These are phyloP conservation scores for Dendryphion nanum DNA, from an alignment of 2,329 filamentous ascomycete genomes.

Conservation along the genomic window DNA sequence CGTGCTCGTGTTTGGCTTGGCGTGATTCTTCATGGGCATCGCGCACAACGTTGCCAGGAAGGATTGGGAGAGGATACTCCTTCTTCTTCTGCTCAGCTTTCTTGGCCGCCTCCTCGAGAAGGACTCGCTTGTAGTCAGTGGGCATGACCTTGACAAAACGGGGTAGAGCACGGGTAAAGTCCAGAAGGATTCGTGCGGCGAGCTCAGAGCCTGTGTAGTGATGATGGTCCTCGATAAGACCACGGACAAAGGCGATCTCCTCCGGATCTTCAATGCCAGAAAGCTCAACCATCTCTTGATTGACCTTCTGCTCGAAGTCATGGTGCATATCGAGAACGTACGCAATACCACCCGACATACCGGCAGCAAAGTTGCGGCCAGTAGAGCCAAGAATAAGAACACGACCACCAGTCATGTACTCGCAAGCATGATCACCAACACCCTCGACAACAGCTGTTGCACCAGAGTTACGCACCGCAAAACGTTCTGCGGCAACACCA, in stretches of 20 bases:
- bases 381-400: constrained; percentile 83
- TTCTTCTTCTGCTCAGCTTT: constrained; percentile 80
- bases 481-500: constrained; percentile 92
- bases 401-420: constrained; percentile 98
- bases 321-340: constrained; percentile 88
- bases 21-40: constrained; percentile 53
- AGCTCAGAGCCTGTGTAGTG: constrained; percentile 97
- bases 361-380: constrained; percentile 94
- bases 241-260: constrained; percentile 87
- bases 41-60: constrained; percentile 64
- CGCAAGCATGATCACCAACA: constrained; percentile 92
- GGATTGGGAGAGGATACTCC: constrained; percentile 75
- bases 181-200: constrained; percentile 87
- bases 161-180: constrained; percentile 87
- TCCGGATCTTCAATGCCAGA: constrained; percentile 77
- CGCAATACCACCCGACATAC: constrained; percentile 97
- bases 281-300: constrained; percentile 95
- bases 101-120: constrained; percentile 82
- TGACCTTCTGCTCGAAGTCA: constrained; percentile 91
- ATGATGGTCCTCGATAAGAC: constrained; percentile 93
- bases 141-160: constrained; percentile 93
- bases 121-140: constrained; percentile 92
- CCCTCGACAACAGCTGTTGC: constrained; percentile 95
- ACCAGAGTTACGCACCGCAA: constrained; percentile 94
- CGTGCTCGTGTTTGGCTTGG: constrained; percentile 58